These are phyloP conservation scores for Thalassiosira livingstoniorum DNA, from an alignment of 352 stramenopile genomes.

Conservation along the genomic window DNA sequence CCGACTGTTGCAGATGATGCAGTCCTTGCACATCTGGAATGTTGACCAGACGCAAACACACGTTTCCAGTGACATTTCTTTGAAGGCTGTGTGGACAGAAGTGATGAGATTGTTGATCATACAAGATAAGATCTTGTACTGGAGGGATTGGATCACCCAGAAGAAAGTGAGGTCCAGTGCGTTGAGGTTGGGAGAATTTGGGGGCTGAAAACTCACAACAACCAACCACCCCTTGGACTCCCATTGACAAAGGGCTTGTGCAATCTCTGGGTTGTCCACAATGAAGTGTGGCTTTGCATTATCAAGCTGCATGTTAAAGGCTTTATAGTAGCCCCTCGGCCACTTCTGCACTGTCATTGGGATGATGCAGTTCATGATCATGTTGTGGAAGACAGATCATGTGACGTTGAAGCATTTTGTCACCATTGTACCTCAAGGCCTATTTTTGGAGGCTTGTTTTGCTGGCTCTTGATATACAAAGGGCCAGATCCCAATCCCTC, in stretches of 20 bases:
- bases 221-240: no score
- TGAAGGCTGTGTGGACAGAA: slow-evolving; percentile 4
- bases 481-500: slow-evolving; percentile 31
- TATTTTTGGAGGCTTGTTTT: slow-evolving; percentile 19
- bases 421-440: neutral
- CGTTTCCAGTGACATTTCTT: slow-evolving; percentile 2
- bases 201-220: slow-evolving; percentile 15
- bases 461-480: slow-evolving; percentile 1
- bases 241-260: no score
- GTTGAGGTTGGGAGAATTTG: slow-evolving; percentile 50
- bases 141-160: slow-evolving; percentile 32
- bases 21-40: slow-evolving; percentile 28
- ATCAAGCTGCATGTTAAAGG: slow-evolving; percentile 12
- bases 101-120: slow-evolving; percentile 23
- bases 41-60: slow-evolving; percentile 36
- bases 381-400: neutral
- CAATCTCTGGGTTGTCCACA: slow-evolving; percentile 6
- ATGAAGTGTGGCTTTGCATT: slow-evolving; percentile 9
- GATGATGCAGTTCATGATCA: slow-evolving; percentile 30
- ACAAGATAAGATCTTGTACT: slow-evolving; percentile 15
- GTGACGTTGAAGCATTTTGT: slow-evolving; percentile 3
- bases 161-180: slow-evolving; percentile 48
- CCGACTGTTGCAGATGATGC: slow-evolving; percentile 11
- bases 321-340: slow-evolving; percentile 17
- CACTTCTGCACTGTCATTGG: slow-evolving; percentile 30